Evolutionary conservation across 2,329 filamentous ascomycete species (phyloP), one percentile per base, ranked within the genome.

Genomic region (Iodosphaeria phyllophila): DNA sequence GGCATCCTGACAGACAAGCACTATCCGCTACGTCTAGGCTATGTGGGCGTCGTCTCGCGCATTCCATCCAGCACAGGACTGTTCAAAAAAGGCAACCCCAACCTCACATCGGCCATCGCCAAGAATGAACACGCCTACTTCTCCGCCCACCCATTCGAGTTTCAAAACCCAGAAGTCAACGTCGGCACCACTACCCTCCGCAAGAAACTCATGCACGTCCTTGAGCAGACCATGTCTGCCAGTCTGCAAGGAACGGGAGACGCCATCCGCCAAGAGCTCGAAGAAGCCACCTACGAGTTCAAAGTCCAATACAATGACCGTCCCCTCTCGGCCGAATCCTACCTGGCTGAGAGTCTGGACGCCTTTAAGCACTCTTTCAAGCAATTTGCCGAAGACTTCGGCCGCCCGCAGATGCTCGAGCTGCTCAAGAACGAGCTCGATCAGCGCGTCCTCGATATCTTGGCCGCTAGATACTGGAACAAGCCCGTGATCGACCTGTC

Each of bases 291-390:
- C 0, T 98, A 98, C 43, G 86, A 98, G 50, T 98, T 92, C 61
- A 98, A 98, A 48, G 89, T 98, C 5, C 91, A 98, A 48, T 98
- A 98, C 54, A 98, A 98, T 42, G 89, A 98, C 46, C 73, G 89
- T 5, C 82, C 86, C 2, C 58, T 98, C 18, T 92, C 82, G 25
- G 89, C 89, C 2, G 89, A 98, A 46, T 92, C 86, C 4, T 98
- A 98, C 44, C 65, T 98, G 19, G 89, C 89, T 2, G 89, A 95
- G 48, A 92, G 79, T 36, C 57, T 98, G 4, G 89, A 98, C 47
- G 74, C 75, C 12, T 95, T 98, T 63, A 98, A 98, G 52, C 91
- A 95, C 48, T 80, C 82, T 0, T 98, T 98, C 55, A 93, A 92
- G 46, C 75, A 78, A 36, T 92, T 95, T 42, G 74, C 82, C 0